phyloP scores from a whole-genome alignment of 1,139 yeast species.

The Pichia sp. region DNA sequence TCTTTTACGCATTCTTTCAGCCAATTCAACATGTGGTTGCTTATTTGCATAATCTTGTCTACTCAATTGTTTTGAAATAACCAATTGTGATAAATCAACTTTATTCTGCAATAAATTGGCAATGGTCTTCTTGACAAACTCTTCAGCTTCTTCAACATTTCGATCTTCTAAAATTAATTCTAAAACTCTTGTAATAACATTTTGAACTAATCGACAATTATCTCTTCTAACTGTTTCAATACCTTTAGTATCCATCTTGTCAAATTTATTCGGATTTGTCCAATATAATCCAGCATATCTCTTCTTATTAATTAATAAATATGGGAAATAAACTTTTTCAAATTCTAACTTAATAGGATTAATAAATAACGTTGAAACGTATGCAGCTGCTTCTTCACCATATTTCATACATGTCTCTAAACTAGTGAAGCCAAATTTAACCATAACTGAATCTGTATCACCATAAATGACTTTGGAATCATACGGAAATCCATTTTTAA shows the following conservation, averaged over 20 bases:
- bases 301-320: slow-evolving; percentile 86
- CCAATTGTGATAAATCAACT: slow-evolving; percentile 87
- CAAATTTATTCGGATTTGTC: slow-evolving; percentile 85
- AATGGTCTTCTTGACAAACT: slow-evolving; percentile 78
- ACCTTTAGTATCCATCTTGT: slow-evolving; percentile 98
- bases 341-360: slow-evolving; percentile 92
- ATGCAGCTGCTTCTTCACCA: slow-evolving; percentile 92
- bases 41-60: slow-evolving; percentile 89
- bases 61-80: slow-evolving; percentile 88
- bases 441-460: slow-evolving; percentile 99
- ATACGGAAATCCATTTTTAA: slow-evolving; percentile 69
- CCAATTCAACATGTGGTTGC: slow-evolving; percentile 95
- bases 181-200: slow-evolving; percentile 87
- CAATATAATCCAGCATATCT: slow-evolving; percentile 96
- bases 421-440: slow-evolving; percentile 86
- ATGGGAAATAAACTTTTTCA: slow-evolving; percentile 95
- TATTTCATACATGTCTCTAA: slow-evolving; percentile 78
- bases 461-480: slow-evolving; percentile 95
- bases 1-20: slow-evolving; percentile 92
- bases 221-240: slow-evolving; percentile 98
- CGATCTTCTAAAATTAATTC: slow-evolving; percentile 82
- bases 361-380: slow-evolving; percentile 70
- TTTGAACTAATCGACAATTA: slow-evolving; percentile 89
- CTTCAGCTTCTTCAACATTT: slow-evolving; percentile 82
- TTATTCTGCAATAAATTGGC: slow-evolving; percentile 87